A percentile compares a stretch with the other conserved stretches of the same genome.
Evolutionary conservation across 2,329 filamentous ascomycete species (phyloP).

Genomic region (Alternaria incomplexa): DNA sequence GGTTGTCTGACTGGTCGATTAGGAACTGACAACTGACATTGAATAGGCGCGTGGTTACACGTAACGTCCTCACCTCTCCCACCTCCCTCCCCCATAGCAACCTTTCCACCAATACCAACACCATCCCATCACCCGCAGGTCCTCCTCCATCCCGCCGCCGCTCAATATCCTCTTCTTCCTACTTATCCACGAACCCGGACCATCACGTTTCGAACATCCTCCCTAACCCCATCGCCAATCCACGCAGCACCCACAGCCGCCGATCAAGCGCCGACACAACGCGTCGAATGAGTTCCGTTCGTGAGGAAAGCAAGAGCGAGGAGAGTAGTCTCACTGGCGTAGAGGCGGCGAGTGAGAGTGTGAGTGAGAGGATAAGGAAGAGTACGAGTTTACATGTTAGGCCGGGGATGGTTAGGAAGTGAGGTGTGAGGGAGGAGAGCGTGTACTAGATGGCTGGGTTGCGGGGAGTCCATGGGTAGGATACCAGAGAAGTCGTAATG

Average conservation of each 20-base stretch:
- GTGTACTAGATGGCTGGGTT: no score
- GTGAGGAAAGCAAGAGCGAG: background rate
- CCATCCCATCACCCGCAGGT: no score
- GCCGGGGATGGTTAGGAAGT: background rate
- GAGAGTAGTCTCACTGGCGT: background rate
- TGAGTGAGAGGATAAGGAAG: background rate
- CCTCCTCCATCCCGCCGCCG: background rate
- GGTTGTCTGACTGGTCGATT: background rate
- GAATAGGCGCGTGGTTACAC: background rate
- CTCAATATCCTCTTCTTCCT: background rate
- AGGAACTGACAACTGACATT: background rate
- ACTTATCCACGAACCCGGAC: background rate
- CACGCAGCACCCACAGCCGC: background rate
- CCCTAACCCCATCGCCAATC: background rate
- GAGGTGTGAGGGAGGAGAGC: background rate
- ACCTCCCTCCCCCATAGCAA: background rate
- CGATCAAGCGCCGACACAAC: background rate
- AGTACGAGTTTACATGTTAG: background rate
- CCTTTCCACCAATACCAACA: background rate
- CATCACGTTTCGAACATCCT: background rate
- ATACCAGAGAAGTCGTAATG: no score
- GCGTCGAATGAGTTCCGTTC: background rate
- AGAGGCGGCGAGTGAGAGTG: background rate
- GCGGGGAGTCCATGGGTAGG: no score
- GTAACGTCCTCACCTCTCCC: background rate